Percentiles rank a stretch among this genome's conserved stretches.
phyloP scores from a whole-genome alignment of 2,329 filamentous ascomycete species.

The Zasmidium citrigriseum region DNA sequence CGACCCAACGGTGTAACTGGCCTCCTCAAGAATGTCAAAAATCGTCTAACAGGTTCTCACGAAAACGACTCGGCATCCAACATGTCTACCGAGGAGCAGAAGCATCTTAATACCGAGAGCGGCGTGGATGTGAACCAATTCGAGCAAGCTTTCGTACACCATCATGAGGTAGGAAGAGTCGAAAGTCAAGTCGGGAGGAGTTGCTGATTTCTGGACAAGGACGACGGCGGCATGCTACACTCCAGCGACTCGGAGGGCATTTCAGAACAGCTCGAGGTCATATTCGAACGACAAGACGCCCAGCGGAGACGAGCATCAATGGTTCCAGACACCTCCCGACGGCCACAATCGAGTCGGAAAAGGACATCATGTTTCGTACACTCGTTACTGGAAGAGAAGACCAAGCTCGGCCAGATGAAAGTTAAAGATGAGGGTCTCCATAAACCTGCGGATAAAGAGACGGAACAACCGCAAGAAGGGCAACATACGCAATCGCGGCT shows the following conservation, averaged over 20 bases:
- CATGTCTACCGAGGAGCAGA: background rate
- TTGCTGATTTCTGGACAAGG: slow-evolving; percentile 13
- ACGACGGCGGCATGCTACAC: slow-evolving; percentile 9
- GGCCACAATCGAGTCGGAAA: slow-evolving; percentile 39
- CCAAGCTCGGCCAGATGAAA: slow-evolving; percentile 33
- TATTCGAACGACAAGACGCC: slow-evolving; percentile 54
- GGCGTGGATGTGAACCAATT: slow-evolving; percentile 4
- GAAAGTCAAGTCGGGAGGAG: slow-evolving; percentile 1
- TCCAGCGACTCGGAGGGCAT: slow-evolving; percentile 33
- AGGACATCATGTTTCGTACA: slow-evolving; percentile 64
- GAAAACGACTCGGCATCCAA: background rate
- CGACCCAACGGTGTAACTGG: slow-evolving; percentile 4
- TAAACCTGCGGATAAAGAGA: slow-evolving; percentile 46
- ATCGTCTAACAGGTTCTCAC: slow-evolving; percentile 8
- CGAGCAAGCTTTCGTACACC: slow-evolving; percentile 7
- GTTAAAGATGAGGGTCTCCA: slow-evolving; percentile 30
- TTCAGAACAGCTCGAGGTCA: slow-evolving; percentile 49
- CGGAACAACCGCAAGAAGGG: slow-evolving; percentile 33
- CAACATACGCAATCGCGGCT: slow-evolving; percentile 64
- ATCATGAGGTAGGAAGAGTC: slow-evolving; percentile 10
- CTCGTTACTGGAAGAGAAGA: slow-evolving; percentile 54
- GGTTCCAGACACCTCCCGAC: slow-evolving; percentile 34
- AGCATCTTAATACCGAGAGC: background rate
- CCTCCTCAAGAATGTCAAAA: slow-evolving; percentile 11
- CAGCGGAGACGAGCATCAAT: slow-evolving; percentile 64